A percentile compares a stretch with the other conserved stretches of the same genome.
Evolutionary conservation across 139 green algal species (phyloP).

Genomic region (Trebouxia sp.): DNA sequence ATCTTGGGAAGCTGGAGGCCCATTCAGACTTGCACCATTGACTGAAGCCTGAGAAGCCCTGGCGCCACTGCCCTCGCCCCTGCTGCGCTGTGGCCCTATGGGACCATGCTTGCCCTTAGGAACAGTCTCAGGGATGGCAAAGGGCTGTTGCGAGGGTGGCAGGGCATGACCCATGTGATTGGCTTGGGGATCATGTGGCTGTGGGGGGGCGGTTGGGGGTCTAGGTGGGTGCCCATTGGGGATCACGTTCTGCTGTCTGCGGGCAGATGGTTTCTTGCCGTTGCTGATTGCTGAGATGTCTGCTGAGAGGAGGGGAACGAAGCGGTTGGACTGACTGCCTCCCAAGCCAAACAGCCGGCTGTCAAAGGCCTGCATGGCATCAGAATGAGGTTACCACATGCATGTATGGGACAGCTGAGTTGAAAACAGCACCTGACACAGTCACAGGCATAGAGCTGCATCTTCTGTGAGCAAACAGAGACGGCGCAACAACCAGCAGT

Average conservation of each 20-base stretch:
- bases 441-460: too few relatives aligned
- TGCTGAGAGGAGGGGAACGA: constrained; percentile 22
- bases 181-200: background rate
- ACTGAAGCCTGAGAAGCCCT: background rate
- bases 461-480: too few relatives aligned
- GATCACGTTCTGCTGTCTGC: background rate
- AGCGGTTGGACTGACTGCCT: constrained; percentile 35
- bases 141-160: constrained; percentile 35
- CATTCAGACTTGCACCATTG: background rate
- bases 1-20: background rate
- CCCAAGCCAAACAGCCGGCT: constrained; percentile 71
- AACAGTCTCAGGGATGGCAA: constrained; percentile 34
- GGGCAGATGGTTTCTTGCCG: background rate
- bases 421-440: too few relatives aligned
- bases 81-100: background rate
- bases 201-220: background rate
- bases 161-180: constrained; percentile 24
- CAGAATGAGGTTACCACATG: too few relatives aligned
- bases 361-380: constrained; percentile 59
- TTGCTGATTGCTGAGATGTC: background rate
- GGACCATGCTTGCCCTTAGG: background rate
- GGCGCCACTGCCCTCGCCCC: background rate
- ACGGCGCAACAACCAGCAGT: too few relatives aligned
- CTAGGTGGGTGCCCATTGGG: background rate
- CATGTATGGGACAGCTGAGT: too few relatives aligned